Base-by-base conservation (phyloP, 148 eudicot species). In the Camellia japonica region DNA sequence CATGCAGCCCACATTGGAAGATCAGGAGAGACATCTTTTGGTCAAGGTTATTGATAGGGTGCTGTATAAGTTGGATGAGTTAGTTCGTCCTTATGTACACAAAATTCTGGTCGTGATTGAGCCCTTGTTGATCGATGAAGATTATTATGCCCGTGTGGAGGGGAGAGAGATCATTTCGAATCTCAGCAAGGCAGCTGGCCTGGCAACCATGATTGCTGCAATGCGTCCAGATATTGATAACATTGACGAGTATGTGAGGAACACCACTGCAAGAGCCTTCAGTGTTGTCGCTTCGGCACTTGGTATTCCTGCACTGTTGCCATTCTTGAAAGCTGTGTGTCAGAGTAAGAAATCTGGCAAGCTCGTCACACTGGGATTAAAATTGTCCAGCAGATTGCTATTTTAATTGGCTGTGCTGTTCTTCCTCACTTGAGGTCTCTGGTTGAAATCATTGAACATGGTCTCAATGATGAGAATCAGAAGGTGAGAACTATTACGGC, bases 331-430 rank as follows among this genome's bases (percentile, higher is more conserved):
- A 88, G 98, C 97, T 60, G 98, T 91, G 30, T 94, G 98, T 87
- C 95, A 93, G 86, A 93, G 98, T 87, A 93, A 95, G 90, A 91
- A 95, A 81, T 93, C 98, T 95, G 98, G 98, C 97, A 95, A 84
- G 98, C 98, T 80, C 92, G 98, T 83, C 97, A 95, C 85, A 95
- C 97, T 1, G 98, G 98, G 74, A 93, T 95, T 62, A 95, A 95
- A 83, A 95, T 91, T 82, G 98, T 95, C 77, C 98, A 93, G 84
- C 98, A 95, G 86, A 95, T 95, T 51, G 98, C 97, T 77, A 93
- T 95, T 71, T 82, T 91, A 78, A 93, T 91, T 42, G 98, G 98
- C 6, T 95, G 97, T 84, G 97, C 97, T 43, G 98, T 95, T 79
- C 88, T 93, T 78, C 98, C 98, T 16, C 98, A 95, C 70, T 84